Evolutionary conservation across 768 basidiomycete species (phyloP).

Genomic region (Pisolithus marmoratus): DNA sequence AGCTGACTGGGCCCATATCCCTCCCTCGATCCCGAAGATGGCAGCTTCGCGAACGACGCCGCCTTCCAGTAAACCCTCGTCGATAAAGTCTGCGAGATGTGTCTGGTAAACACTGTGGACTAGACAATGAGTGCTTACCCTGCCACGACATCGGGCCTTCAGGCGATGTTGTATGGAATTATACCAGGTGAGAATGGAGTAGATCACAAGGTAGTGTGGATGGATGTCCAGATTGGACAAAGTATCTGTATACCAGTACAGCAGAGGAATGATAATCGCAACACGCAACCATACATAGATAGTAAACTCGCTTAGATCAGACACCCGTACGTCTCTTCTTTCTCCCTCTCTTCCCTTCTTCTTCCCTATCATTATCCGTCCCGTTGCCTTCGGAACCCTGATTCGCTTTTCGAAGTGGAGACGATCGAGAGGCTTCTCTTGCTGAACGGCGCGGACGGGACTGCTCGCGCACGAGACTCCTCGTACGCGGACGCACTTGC

Average conservation of each 20-base stretch:
- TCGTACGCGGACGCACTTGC: slow-evolving; percentile 16
- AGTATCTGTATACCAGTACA: not conserved
- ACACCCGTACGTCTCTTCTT: slow-evolving; percentile 25
- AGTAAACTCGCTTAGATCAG: slow-evolving; percentile 3
- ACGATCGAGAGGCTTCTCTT: not conserved
- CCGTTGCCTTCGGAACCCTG: not conserved
- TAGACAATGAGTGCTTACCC: slow-evolving; percentile 8
- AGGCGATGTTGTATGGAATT: not conserved
- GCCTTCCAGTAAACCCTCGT: slow-evolving; percentile 69
- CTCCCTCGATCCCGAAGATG: slow-evolving; percentile 26
- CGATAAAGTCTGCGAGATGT: slow-evolving; percentile 62
- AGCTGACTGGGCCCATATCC: slow-evolving; percentile 27
- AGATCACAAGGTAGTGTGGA: not conserved
- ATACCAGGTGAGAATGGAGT: not conserved
- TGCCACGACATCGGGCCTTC: slow-evolving; percentile 21
- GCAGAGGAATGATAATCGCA: slow-evolving; percentile 1
- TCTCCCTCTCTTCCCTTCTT: slow-evolving; percentile 13
- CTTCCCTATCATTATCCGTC: slow-evolving; percentile 5
- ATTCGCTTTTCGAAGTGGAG: not conserved
- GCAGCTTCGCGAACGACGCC: slow-evolving; percentile 74
- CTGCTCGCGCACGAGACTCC: slow-evolving; percentile 19
- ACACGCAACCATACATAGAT: not conserved
- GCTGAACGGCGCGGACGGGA: slow-evolving; percentile 8
- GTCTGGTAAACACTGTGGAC: too few relatives aligned
- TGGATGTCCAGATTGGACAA: not conserved